Percentiles rank a stretch among this genome's conserved stretches.
Evolutionary conservation across 805 yeast species (phyloP).

Genomic region (Yarrowia hollandica): DNA sequence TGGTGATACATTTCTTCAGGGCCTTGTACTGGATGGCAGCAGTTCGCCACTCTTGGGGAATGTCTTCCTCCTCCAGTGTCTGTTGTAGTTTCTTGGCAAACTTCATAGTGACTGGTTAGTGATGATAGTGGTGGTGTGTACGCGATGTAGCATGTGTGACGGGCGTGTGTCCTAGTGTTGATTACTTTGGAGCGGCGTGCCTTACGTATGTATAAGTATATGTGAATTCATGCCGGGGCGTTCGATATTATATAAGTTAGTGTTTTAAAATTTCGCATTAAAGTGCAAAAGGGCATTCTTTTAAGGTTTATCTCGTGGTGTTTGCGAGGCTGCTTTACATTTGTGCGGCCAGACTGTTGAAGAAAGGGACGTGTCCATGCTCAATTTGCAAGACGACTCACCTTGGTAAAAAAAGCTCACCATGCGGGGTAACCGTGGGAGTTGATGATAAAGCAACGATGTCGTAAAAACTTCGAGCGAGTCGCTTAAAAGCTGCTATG

Average conservation of each 20-base stretch:
- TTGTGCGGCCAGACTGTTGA: neutral
- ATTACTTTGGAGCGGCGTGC: neutral
- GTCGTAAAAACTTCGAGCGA: no score
- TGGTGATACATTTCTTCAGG: constrained; percentile 63
- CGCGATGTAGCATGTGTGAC: constrained; percentile 11
- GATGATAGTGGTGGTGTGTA: neutral
- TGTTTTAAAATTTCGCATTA: constrained; percentile 23
- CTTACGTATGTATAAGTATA: constrained; percentile 14
- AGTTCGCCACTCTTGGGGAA: constrained; percentile 67
- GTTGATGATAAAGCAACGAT: no score
- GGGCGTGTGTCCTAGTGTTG: neutral
- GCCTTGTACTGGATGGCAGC: constrained; percentile 72
- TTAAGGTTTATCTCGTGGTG: constrained; percentile 11
- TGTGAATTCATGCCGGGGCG: constrained; percentile 20
- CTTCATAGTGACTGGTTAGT: constrained; percentile 51
- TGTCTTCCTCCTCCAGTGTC: constrained; percentile 56
- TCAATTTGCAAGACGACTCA: neutral
- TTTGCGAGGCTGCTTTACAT: constrained; percentile 9
- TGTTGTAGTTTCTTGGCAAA: constrained; percentile 72
- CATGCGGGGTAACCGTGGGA: no score
- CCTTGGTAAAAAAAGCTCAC: no score
- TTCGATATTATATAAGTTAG: constrained; percentile 11
- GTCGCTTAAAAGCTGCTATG: no score
- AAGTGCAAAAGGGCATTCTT: neutral
- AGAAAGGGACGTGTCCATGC: neutral